phyloP scores from a whole-genome alignment of 176 grass and related monocot genomes.

The Aegilops sharonensis region DNA sequence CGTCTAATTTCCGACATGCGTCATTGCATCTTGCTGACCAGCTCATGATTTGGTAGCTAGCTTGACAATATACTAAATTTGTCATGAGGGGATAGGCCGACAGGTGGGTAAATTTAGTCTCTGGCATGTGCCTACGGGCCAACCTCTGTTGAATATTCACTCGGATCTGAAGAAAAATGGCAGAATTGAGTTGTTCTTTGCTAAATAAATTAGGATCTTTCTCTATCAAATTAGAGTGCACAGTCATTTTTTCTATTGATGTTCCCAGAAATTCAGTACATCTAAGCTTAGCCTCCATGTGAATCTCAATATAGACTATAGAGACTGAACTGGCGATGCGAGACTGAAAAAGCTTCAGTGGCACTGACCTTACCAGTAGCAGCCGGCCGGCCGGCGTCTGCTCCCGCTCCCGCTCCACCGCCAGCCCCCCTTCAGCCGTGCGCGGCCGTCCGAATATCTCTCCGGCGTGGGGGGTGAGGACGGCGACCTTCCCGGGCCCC shows the following conservation, averaged over 20 bases:
- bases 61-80: neutral
- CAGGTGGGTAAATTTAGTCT: neutral
- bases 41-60: too few relatives aligned
- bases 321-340: neutral
- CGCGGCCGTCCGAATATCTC: neutral
- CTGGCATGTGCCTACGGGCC: too few relatives aligned
- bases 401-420: neutral
- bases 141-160: neutral
- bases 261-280: neutral
- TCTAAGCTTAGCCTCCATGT: neutral
- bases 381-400: neutral
- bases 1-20: neutral
- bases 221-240: too few relatives aligned
- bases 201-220: too few relatives aligned
- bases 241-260: too few relatives aligned
- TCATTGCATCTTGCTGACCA: too few relatives aligned
- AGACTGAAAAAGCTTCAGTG: neutral
- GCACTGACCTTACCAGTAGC: neutral
- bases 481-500: too few relatives aligned
- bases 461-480: neutral
- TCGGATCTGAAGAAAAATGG: too few relatives aligned
- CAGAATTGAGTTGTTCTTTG: too few relatives aligned
- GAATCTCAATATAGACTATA: neutral
- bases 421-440: neutral
- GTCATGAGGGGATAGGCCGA: neutral